Evolutionary conservation across 2,329 filamentous ascomycete species (phyloP).

Genomic region (Colletotrichum simmondsii): DNA sequence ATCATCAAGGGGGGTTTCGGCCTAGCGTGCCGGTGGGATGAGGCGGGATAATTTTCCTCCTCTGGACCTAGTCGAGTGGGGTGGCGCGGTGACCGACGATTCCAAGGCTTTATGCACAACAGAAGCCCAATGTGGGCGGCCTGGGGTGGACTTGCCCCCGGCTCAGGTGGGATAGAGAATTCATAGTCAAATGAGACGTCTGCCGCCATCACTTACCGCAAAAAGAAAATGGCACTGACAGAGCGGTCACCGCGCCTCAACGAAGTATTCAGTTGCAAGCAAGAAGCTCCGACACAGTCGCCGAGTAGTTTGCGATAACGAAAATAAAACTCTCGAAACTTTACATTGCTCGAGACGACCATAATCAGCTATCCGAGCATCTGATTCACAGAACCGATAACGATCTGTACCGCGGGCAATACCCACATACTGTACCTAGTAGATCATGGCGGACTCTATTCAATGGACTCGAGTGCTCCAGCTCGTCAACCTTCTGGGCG

Average conservation of each 20-base stretch:
- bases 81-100: background rate
- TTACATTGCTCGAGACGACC: background rate
- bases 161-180: background rate
- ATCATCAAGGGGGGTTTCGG: background rate
- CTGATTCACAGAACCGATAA: background rate
- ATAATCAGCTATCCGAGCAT: background rate
- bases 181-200: background rate
- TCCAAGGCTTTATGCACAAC: background rate
- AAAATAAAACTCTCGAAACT: background rate
- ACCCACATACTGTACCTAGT: background rate
- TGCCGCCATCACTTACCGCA: background rate
- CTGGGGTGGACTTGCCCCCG: background rate
- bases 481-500: background rate
- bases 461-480: background rate
- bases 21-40: slow-evolving; percentile 23
- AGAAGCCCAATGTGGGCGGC: background rate
- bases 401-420: background rate
- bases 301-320: background rate
- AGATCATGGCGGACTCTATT: background rate
- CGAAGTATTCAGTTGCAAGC: too few species aligned
- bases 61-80: background rate
- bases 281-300: background rate
- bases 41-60: background rate
- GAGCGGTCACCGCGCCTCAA: too few species aligned
- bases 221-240: too few species aligned